Evolutionary conservation across 192 early-diverging fungal genomes (phyloP), one percentile per base, ranked within the genome.

Genomic region (Umbelopsis sp.): DNA sequence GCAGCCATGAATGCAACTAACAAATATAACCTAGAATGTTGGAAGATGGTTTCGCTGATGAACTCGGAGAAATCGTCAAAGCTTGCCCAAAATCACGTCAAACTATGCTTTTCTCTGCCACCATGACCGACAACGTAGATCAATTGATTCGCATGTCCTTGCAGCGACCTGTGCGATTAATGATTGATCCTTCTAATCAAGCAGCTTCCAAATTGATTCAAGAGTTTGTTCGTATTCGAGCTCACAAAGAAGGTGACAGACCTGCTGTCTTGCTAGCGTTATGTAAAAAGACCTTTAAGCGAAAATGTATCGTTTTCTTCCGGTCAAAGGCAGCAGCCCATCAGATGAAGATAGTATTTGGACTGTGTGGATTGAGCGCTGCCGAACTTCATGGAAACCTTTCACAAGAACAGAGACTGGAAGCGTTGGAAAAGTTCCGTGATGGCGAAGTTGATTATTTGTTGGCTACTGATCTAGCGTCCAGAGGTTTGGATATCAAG

Each of bases 41-140:
- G 10, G 98, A 99, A 78, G 96, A 98, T 77, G 98, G 98, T 27
- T 99, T 99, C 77, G 86, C 91, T 13, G 96, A 90, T 70, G 98
- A 99, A 76, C 86, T 99, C 55, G 91, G 91, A 16, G 96, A 99
- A 78, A 98, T 99, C 78, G 86, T 99, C 74, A 91, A 91, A 64
- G 64, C 90, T 49, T 93, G 92, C 49, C 98, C 98, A 3, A 86
- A 88, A 67, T 87, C 85, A 49, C 88, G 98, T 52, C 98, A 99
- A 76, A 96, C 97, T 2, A 97, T 99, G 95, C 83, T 99, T 7
- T 99, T 99, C 81, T 99, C 98, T 25, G 98, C 98, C 21, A 99
- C 98, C 16, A 98, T 98, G 98, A 99, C 98, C 9, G 95, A 98
- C 75, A 96, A 97, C 69, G 91, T 97, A 37, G 95, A 99, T 71